Conservation (phyloP, 1,284 basidiomycete species). For the Cystobasidium pallidum region DNA sequence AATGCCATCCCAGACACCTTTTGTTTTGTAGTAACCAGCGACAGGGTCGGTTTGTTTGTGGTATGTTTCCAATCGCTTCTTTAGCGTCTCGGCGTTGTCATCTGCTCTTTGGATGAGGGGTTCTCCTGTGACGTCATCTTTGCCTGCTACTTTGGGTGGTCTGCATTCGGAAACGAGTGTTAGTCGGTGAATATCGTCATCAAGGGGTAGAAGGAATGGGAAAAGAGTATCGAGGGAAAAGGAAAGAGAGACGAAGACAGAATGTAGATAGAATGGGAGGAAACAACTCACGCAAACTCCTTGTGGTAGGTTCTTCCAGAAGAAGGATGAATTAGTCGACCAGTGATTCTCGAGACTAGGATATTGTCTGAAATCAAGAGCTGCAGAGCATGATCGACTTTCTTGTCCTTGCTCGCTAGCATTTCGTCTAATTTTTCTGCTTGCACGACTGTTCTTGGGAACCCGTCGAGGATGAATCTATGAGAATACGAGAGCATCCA, state of each 20-base stretch:
- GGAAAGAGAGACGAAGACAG: neutral
- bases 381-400: slow-evolving; percentile 85
- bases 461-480: slow-evolving; percentile 97
- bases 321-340: slow-evolving; percentile 86
- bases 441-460: slow-evolving; percentile 97
- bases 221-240: neutral
- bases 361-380: slow-evolving; percentile 91
- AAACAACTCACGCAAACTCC: slow-evolving; percentile 79
- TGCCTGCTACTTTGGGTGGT: slow-evolving; percentile 93
- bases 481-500: neutral
- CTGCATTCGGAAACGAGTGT: slow-evolving; percentile 59
- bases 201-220: neutral
- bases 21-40: slow-evolving; percentile 92
- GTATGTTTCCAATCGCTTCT: slow-evolving; percentile 83
- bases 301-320: slow-evolving; percentile 92
- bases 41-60: slow-evolving; percentile 93
- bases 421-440: slow-evolving; percentile 94
- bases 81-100: slow-evolving; percentile 73
- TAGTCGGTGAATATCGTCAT: too few species aligned
- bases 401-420: slow-evolving; percentile 77
- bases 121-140: slow-evolving; percentile 93
- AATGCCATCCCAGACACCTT: slow-evolving; percentile 80
- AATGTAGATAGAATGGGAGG: neutral
- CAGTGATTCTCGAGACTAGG: slow-evolving; percentile 95
- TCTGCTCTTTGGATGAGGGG: slow-evolving; percentile 66